Base-by-base conservation (phyloP, 345 rosid genomes). In the Rhizophora mangle region DNA sequence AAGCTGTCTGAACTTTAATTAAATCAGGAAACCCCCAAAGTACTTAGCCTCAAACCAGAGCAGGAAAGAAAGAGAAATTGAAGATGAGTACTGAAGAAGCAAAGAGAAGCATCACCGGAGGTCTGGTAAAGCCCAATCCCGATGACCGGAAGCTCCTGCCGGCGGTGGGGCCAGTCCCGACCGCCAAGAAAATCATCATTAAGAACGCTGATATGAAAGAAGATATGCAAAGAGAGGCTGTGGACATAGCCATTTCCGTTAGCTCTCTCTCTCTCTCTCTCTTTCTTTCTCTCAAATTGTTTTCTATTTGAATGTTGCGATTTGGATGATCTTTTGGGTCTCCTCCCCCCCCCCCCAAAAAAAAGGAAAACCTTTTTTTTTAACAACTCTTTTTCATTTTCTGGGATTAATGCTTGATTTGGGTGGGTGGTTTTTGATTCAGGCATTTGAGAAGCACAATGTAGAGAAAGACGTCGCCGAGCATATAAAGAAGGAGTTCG, bases 151-250 rank as follows among this genome's bases (percentile, higher is more conserved):
- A 82, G 78, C 71, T 80, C 49, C 49, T 13, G 49, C 74, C 79
- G 31, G 70, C 81, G 60, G 80, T 80, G 22, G 52, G 57, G n/a
- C 68, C 79, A 37, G 65, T 82, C 64, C 77, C 90, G 13, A 59
- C 72, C 22, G 79, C 81, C 32, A 91, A 83, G 75, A 83, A 81
- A 82, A 78, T 88, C 80, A 68, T 81, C 75, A 80, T 95, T 74
- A 92, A 90, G 84, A 95, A 92, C 82, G 96, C 98, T 72, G 99
- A 95, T 82, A 95, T 95, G 99, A 95, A 89, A 79, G 98, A 92
- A 0, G 96, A 89, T 71, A 79, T 90, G 96, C 98, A 95, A 82
- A 88, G 84, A 54, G 99, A 95, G 36, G 99, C 97, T 36, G 72
- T 92, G 65, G 91, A 90, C 10, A 87, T 95, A 69, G 91, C 99